phyloP scores from a whole-genome alignment of 192 early-diverging fungal genomes.

The Podila minutissima region DNA sequence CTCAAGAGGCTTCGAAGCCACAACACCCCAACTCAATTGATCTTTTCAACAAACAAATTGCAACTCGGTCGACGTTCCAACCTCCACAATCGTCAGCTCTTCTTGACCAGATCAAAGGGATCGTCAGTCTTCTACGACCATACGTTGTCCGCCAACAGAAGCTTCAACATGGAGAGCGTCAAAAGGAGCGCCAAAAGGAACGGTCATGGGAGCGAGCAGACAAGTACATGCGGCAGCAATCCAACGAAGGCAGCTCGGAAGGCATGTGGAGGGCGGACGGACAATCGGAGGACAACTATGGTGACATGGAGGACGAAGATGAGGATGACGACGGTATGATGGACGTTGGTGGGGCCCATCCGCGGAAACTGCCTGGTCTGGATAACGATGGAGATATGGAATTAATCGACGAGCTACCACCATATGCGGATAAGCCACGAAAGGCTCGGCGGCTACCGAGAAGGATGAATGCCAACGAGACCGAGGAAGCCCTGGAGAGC shows the following conservation, averaged over 20 bases:
- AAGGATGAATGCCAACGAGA: slow-evolving; percentile 38
- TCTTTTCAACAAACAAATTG: slow-evolving; percentile 25
- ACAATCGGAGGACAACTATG: slow-evolving; percentile 30
- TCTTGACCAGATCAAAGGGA: slow-evolving; percentile 38
- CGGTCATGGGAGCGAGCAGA: slow-evolving; percentile 44
- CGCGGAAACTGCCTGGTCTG: neutral
- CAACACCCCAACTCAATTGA: slow-evolving; percentile 11
- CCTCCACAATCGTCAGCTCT: slow-evolving; percentile 21
- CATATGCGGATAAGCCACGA: neutral
- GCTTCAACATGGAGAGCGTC: slow-evolving; percentile 34
- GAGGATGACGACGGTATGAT: slow-evolving; percentile 25
- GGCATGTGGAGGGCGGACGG: slow-evolving; percentile 22
- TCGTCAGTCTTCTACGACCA: slow-evolving; percentile 36
- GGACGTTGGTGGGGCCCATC: neutral
- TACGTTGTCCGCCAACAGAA: slow-evolving; percentile 46
- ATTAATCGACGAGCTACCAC: neutral
- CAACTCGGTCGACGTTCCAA: slow-evolving; percentile 17
- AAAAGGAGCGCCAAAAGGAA: slow-evolving; percentile 39
- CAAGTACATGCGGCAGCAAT: slow-evolving; percentile 37
- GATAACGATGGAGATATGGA: slow-evolving; percentile 32
- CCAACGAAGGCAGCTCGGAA: neutral
- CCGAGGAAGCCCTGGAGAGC: slow-evolving; percentile 31
- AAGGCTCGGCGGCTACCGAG: neutral
- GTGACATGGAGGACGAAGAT: slow-evolving; percentile 41
- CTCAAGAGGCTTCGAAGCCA: slow-evolving; percentile 26